These are phyloP conservation scores for Plasmopara halstedii DNA, from an alignment of 352 stramenopile genomes.

Conservation along the genomic window DNA sequence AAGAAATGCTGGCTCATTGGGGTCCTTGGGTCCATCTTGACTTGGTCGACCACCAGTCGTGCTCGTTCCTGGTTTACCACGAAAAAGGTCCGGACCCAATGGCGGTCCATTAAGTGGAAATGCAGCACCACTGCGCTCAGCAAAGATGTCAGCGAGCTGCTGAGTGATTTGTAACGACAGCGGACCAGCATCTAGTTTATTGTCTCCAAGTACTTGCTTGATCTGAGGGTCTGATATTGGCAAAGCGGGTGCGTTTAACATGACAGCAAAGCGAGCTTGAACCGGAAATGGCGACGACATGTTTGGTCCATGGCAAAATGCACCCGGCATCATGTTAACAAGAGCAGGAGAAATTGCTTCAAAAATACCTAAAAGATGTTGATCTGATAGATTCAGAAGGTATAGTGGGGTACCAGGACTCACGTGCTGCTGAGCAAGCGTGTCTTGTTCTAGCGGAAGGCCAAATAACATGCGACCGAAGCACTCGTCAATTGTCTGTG, in stretches of 20 bases:
- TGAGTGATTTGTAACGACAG: conserved; percentile 61
- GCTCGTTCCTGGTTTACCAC: conserved; percentile 13
- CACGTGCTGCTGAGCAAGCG: conserved; percentile 50
- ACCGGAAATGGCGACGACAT: conserved; percentile 60
- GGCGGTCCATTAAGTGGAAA: conserved; percentile 32
- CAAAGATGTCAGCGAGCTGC: conserved; percentile 63
- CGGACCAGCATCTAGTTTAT: conserved; percentile 45
- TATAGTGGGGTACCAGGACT: conserved; percentile 76
- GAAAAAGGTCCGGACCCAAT: conserved; percentile 16
- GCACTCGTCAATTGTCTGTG: conserved; percentile 77
- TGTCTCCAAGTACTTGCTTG: conserved; percentile 58
- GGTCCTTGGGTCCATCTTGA: conserved; percentile 19
- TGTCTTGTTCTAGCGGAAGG: conserved; percentile 62
- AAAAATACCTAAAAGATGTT: conserved; percentile 80
- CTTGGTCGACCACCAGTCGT: conserved; percentile 5
- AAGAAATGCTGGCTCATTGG: conserved; percentile 30
- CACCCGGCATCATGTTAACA: conserved; percentile 69
- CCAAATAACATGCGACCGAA: conserved; percentile 85
- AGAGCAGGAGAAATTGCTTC: conserved; percentile 70
- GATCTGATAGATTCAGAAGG: conserved; percentile 78
- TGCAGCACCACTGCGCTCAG: conserved; percentile 45
- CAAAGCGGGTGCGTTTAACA: conserved; percentile 66
- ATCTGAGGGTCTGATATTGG: conserved; percentile 61
- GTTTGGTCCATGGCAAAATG: conserved; percentile 53
- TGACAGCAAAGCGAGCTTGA: conserved; percentile 63